phyloP scores from a whole-genome alignment of 441 rosid genomes.

The Bruguiera hainesii region DNA sequence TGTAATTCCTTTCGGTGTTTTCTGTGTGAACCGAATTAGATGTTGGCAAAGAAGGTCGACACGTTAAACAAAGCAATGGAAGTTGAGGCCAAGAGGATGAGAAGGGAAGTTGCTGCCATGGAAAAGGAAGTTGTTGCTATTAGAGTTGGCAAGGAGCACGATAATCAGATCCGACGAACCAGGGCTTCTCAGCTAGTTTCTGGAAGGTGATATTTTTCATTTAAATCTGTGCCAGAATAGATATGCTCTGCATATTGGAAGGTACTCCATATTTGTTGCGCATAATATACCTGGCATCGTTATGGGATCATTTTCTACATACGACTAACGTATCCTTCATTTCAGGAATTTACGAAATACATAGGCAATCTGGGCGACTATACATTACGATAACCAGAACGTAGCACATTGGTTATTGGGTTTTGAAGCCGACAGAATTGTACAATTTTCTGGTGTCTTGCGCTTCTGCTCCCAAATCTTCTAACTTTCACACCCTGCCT shows the following conservation, averaged over 20 bases:
- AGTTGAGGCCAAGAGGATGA: slow-evolving; percentile 47
- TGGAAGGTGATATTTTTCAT: slow-evolving; percentile 25
- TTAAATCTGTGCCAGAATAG: not conserved
- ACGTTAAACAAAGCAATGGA: slow-evolving; percentile 52
- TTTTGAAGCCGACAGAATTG: not conserved
- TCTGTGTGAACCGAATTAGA: slow-evolving; percentile 26
- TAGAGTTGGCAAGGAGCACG: slow-evolving; percentile 38
- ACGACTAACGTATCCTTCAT: not conserved
- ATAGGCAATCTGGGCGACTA: slow-evolving; percentile 15
- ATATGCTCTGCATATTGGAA: not conserved
- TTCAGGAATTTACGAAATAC: slow-evolving; percentile 37
- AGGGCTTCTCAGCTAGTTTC: slow-evolving; percentile 23
- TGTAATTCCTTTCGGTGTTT: slow-evolving; percentile 8
- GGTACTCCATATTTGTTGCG: not conserved
- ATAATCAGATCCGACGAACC: slow-evolving; percentile 27
- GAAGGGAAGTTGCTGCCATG: slow-evolving; percentile 50
- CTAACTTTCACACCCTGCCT: slow-evolving; percentile 11
- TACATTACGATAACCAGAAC: slow-evolving; percentile 5
- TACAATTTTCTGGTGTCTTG: slow-evolving; percentile 9
- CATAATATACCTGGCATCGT: not conserved
- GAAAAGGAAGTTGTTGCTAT: slow-evolving; percentile 51
- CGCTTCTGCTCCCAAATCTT: not conserved
- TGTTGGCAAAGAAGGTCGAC: slow-evolving; percentile 58
- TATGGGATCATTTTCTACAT: not conserved
- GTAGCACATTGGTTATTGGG: not conserved